phyloP scores from a whole-genome alignment of 1,139 yeast species.

The Kodamaea alishanica region DNA sequence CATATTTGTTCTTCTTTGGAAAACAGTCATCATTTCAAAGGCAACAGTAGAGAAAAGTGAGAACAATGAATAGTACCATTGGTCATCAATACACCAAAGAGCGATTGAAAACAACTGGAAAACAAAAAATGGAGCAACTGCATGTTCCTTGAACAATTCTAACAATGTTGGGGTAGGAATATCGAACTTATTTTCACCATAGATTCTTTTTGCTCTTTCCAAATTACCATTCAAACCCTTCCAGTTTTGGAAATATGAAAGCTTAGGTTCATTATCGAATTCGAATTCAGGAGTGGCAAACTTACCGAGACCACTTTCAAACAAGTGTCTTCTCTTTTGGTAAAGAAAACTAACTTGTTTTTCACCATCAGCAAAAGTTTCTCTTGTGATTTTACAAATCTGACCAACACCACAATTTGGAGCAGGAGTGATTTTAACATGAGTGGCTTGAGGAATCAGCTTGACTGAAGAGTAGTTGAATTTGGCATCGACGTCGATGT shows the following conservation, averaged over 20 bases:
- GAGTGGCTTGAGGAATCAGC: slow-evolving; percentile 58
- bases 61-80: slow-evolving; percentile 93
- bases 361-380: slow-evolving; percentile 55
- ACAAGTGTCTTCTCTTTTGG: slow-evolving; percentile 89
- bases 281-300: slow-evolving; percentile 82
- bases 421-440: slow-evolving; percentile 74
- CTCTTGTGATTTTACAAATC: slow-evolving; percentile 62
- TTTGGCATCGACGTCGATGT: slow-evolving; percentile 61
- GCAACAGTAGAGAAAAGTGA: slow-evolving; percentile 88
- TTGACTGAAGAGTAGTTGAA: slow-evolving; percentile 64
- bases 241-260: slow-evolving; percentile 56
- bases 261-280: slow-evolving; percentile 61
- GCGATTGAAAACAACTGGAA: slow-evolving; percentile 96
- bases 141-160: slow-evolving; percentile 94
- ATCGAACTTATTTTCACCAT: slow-evolving; percentile 85
- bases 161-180: slow-evolving; percentile 90
- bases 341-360: slow-evolving; percentile 71
- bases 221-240: slow-evolving; percentile 65
- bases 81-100: slow-evolving; percentile 93
- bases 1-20: slow-evolving; percentile 93
- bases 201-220: slow-evolving; percentile 53
- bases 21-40: slow-evolving; percentile 92
- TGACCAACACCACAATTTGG: slow-evolving; percentile 86
- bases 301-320: slow-evolving; percentile 47
- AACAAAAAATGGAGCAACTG: slow-evolving; percentile 96